These are phyloP conservation scores for Wickerhamomyces hampshirensis DNA, from an alignment of 805 yeast genomes.

Conservation along the genomic window DNA sequence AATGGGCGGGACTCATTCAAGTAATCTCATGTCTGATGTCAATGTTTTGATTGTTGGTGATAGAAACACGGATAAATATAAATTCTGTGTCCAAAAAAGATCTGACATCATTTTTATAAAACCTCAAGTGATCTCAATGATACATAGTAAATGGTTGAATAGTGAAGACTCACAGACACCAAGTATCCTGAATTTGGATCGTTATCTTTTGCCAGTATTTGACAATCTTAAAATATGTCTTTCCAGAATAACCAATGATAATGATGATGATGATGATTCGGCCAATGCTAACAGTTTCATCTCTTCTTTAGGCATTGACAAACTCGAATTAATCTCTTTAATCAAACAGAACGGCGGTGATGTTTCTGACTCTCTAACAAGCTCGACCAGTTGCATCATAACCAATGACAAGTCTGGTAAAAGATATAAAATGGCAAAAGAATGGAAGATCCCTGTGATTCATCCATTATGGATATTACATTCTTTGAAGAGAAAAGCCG, in stretches of 20 bases:
- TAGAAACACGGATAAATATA: conserved; percentile 50
- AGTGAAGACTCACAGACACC: conserved; percentile 38
- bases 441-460: conserved; percentile 36
- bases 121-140: conserved; percentile 38
- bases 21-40: conserved; percentile 58
- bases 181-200: conserved; percentile 20
- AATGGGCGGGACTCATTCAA: conserved; percentile 56
- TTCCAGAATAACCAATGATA: conserved; percentile 29
- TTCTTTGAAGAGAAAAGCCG: conserved; percentile 33
- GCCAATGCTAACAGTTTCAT: too few species aligned
- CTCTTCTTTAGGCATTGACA: conserved; percentile 15
- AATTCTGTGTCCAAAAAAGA: conserved; percentile 44
- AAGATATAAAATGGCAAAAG: conserved; percentile 42
- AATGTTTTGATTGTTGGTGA: conserved; percentile 57
- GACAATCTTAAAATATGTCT: conserved; percentile 34
- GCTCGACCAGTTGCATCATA: conserved; percentile 38
- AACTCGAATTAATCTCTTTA: conserved; percentile 29
- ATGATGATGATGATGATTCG: conserved; percentile 18
- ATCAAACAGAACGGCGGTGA: conserved; percentile 45
- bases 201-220: conserved; percentile 38
- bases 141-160: conserved; percentile 48
- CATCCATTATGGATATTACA: conserved; percentile 39
- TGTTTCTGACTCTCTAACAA: conserved; percentile 45
- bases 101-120: conserved; percentile 53
- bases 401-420: conserved; percentile 49